phyloP scores from a whole-genome alignment of 2,329 filamentous ascomycete species.

The Pyricularia grisea region DNA sequence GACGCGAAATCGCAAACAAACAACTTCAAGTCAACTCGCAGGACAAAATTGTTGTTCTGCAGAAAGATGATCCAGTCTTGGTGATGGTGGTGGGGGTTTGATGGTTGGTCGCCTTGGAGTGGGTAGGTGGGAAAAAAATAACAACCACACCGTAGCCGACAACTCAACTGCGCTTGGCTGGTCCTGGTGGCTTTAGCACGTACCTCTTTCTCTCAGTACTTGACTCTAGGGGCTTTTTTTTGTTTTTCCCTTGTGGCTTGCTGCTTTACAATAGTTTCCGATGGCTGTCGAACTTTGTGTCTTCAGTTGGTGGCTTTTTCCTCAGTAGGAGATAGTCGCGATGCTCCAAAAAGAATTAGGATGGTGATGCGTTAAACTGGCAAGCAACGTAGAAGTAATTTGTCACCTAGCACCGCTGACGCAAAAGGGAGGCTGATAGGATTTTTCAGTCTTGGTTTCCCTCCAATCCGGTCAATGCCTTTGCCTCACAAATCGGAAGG shows the following conservation, averaged over 20 bases:
- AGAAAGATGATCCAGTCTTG: neutral
- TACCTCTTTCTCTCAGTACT: neutral
- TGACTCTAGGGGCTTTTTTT: neutral
- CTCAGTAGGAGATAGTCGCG: neutral
- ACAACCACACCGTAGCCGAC: neutral
- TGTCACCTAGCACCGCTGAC: neutral
- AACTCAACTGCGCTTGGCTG: neutral
- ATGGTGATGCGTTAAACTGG: neutral
- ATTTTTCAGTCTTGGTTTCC: constrained; percentile 1
- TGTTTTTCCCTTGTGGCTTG: neutral
- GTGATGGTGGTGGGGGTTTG: neutral
- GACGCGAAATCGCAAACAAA: neutral
- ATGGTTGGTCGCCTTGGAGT: neutral
- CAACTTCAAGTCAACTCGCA: neutral
- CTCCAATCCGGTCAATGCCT: neutral
- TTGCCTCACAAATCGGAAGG: constrained; percentile 1
- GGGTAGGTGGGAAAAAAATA: neutral
- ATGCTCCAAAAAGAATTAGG: neutral
- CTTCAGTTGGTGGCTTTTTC: neutral
- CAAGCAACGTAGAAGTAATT: neutral
- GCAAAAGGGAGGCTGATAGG: constrained; percentile 5
- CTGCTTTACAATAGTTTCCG: neutral
- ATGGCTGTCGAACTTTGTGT: neutral
- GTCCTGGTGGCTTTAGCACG: neutral
- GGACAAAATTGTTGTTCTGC: neutral